Percentiles rank a stretch among this genome's conserved stretches.
Evolutionary conservation across 2,329 filamentous ascomycete genomes (phyloP).

Genomic region (Talaromyces sp.): DNA sequence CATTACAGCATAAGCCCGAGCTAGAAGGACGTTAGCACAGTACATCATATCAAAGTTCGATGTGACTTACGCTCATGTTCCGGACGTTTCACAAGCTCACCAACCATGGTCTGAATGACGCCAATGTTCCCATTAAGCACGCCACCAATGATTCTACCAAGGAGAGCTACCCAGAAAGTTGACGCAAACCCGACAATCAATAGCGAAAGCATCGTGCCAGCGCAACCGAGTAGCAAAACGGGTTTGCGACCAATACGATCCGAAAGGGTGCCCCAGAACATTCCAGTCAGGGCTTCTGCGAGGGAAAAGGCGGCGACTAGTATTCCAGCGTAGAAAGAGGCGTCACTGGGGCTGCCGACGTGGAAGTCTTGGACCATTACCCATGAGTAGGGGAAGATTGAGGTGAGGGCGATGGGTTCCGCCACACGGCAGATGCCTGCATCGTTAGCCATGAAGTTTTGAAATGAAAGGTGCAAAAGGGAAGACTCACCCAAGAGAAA

Average conservation of each 20-base stretch:
- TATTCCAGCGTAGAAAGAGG: conserved; percentile 82
- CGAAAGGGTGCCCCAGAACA: conserved; percentile 83
- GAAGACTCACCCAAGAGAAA: conserved; percentile 70
- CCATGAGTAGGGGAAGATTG: conserved; percentile 91
- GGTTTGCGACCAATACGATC: conserved; percentile 83
- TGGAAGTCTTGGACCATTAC: conserved; percentile 42
- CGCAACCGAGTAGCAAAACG: conserved; percentile 74
- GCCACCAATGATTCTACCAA: conserved; percentile 73
- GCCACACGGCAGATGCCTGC: conserved; percentile 86
- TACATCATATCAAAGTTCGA: background rate
- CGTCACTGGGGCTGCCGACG: conserved; percentile 52
- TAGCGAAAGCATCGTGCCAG: conserved; percentile 79
- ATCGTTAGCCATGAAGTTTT: conserved; percentile 18
- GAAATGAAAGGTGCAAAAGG: background rate
- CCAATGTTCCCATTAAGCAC: conserved; percentile 88
- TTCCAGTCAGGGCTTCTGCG: conserved; percentile 76
- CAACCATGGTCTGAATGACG: conserved; percentile 89
- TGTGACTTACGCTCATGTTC: conserved; percentile 73
- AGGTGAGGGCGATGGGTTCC: conserved; percentile 88
- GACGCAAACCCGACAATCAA: conserved; percentile 76
- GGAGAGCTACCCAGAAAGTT: conserved; percentile 79
- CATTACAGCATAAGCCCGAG: conserved; percentile 85
- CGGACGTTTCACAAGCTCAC: conserved; percentile 76
- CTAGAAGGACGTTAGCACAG: conserved; percentile 40
- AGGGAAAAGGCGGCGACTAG: conserved; percentile 84